Conservation (phyloP, 2,329 filamentous ascomycete genomes). For the Venturia oleaginea region DNA sequence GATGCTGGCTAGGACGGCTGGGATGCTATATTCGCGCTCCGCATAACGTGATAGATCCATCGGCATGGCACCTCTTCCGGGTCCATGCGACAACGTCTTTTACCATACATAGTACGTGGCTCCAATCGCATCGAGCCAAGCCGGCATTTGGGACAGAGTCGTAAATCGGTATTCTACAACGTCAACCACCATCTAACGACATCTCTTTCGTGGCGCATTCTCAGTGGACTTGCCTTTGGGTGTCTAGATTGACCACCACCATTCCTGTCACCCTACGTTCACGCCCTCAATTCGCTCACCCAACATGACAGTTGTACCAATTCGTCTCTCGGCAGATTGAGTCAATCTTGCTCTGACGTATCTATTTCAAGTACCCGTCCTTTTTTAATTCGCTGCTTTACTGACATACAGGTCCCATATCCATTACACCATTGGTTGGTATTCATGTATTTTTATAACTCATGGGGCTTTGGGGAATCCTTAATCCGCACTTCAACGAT, state of each 20-base stretch:
- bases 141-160: background rate
- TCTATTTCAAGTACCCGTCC: background rate
- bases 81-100: background rate
- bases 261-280: background rate
- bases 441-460: background rate
- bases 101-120: slow-evolving; percentile 8
- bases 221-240: background rate
- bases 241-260: background rate
- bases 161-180: too few species aligned
- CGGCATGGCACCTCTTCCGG: background rate
- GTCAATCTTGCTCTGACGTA: background rate
- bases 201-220: slow-evolving; percentile 5
- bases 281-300: background rate
- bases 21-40: background rate
- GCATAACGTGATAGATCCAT: background rate
- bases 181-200: background rate
- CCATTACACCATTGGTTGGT: background rate
- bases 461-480: slow-evolving; percentile 14
- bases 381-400: background rate
- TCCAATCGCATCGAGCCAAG: slow-evolving; percentile 10
- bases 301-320: background rate
- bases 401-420: background rate
- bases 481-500: background rate
- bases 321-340: background rate
- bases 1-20: background rate